Evolutionary conservation across 805 yeast species (phyloP).

Genomic region (Myxozyma neglecta): DNA sequence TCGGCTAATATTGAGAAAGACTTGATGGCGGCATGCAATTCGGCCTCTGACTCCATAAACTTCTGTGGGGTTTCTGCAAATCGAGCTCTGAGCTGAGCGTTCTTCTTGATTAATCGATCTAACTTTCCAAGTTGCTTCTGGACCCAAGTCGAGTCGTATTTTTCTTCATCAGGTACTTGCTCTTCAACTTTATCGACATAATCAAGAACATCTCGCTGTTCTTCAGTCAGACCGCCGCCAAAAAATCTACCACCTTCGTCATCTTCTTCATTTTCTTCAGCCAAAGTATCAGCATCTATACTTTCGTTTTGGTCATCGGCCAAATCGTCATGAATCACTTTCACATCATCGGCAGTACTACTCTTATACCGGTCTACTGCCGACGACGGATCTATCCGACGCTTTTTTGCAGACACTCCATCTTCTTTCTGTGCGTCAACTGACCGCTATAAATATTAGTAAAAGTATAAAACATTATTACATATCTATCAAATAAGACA

Average conservation of each 20-base stretch:
- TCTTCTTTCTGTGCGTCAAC: neutral
- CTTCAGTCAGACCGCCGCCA: slow-evolving; percentile 31
- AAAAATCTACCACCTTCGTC: slow-evolving; percentile 35
- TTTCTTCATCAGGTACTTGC: slow-evolving; percentile 9
- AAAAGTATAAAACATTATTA: neutral
- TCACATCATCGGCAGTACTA: slow-evolving; percentile 1
- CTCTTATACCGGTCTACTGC: slow-evolving; percentile 8
- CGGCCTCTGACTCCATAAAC: slow-evolving; percentile 33
- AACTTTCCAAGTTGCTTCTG: slow-evolving; percentile 18
- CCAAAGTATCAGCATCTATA: neutral
- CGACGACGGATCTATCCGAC: slow-evolving; percentile 9
- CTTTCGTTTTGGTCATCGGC: slow-evolving; percentile 8
- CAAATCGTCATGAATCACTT: slow-evolving; percentile 7
- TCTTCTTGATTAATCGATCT: slow-evolving; percentile 22
- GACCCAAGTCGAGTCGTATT: slow-evolving; percentile 24
- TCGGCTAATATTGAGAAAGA: slow-evolving; percentile 25
- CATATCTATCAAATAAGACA: neutral
- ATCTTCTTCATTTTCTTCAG: slow-evolving; percentile 17
- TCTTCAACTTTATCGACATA: slow-evolving; percentile 26
- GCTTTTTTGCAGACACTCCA: slow-evolving; percentile 12
- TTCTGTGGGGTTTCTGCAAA: slow-evolving; percentile 28
- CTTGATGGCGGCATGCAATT: slow-evolving; percentile 25
- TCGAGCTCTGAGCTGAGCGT: slow-evolving; percentile 29
- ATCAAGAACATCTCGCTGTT: slow-evolving; percentile 29
- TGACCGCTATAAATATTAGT: neutral